Evolutionary conservation across 2,329 filamentous ascomycete genomes (phyloP).

Genomic region (Penicillium rolfsii): DNA sequence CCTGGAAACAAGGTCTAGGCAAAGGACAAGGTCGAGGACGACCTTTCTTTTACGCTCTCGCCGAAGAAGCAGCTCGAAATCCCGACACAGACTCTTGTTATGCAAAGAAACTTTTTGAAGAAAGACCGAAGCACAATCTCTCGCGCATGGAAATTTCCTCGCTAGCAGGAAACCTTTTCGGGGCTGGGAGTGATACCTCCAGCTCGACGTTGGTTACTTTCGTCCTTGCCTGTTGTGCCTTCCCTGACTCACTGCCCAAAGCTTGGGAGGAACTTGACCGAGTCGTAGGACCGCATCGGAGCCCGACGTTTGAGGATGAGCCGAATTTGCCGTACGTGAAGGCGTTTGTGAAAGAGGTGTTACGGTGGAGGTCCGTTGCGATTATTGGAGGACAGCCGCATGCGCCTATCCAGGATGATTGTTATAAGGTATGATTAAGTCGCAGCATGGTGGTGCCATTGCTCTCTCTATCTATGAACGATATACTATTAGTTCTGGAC

Average conservation of each 20-base stretch:
- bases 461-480: neutral
- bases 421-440: slow-evolving; percentile 22
- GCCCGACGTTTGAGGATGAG: slow-evolving; percentile 38
- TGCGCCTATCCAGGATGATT: slow-evolving; percentile 29
- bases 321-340: slow-evolving; percentile 35
- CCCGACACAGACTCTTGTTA: slow-evolving; percentile 47
- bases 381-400: slow-evolving; percentile 33
- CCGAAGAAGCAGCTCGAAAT: slow-evolving; percentile 54
- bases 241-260: slow-evolving; percentile 28
- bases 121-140: slow-evolving; percentile 53
- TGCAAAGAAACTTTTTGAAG: slow-evolving; percentile 53
- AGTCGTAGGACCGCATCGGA: slow-evolving; percentile 37
- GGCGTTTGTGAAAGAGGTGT: slow-evolving; percentile 37
- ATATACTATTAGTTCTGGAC: neutral
- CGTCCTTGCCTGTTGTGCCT: slow-evolving; percentile 34
- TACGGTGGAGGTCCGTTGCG: slow-evolving; percentile 34
- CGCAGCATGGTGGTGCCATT: neutral
- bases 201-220: slow-evolving; percentile 37
- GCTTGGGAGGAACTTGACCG: slow-evolving; percentile 42
- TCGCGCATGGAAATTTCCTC: slow-evolving; percentile 51
- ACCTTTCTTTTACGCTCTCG: slow-evolving; percentile 58
- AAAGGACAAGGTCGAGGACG: slow-evolving; percentile 51
- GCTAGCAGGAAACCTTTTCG: slow-evolving; percentile 50
- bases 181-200: slow-evolving; percentile 35
- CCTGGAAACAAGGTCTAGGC: slow-evolving; percentile 55